phyloP scores from a whole-genome alignment of 2,329 filamentous ascomycete species.

The Xylaria hypoxylon region DNA sequence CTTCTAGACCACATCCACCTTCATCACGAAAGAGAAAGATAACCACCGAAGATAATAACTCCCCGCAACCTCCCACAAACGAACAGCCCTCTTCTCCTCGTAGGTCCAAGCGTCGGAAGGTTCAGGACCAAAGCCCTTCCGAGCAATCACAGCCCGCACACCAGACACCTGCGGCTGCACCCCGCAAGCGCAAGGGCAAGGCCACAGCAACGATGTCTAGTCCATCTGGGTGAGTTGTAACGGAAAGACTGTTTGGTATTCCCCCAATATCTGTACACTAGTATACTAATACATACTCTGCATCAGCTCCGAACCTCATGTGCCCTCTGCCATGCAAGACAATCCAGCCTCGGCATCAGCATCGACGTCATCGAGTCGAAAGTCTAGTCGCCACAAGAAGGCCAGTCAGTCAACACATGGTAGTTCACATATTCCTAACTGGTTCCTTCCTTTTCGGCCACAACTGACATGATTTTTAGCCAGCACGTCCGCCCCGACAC shows the following conservation, averaged over 20 bases:
- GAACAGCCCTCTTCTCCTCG: conserved; percentile 59
- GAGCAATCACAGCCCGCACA: conserved; percentile 46
- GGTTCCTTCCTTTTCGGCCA: background rate
- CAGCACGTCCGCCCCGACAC: conserved; percentile 55
- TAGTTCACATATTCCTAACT: conserved; percentile 44
- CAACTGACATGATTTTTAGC: conserved; percentile 39
- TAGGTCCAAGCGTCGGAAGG: conserved; percentile 78
- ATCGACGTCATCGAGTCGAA: conserved; percentile 73
- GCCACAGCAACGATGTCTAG: conserved; percentile 76
- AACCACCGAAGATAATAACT: conserved; percentile 61
- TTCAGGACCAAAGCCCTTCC: conserved; percentile 58
- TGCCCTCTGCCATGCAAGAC: conserved; percentile 72
- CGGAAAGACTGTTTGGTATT: conserved; percentile 6
- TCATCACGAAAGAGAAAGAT: conserved; percentile 79
- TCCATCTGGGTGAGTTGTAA: conserved; percentile 68
- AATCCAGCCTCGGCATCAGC: conserved; percentile 62
- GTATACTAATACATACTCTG: conserved; percentile 39
- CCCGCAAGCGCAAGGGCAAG: conserved; percentile 71
- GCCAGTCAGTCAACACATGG: conserved; percentile 59
- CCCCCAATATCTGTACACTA: conserved; percentile 44
- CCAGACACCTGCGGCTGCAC: conserved; percentile 53
- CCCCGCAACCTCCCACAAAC: conserved; percentile 50
- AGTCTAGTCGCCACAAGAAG: conserved; percentile 79
- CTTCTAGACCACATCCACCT: conserved; percentile 55
- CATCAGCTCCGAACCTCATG: conserved; percentile 67